Percentiles rank a stretch among this genome's conserved stretches.
Evolutionary conservation across 257 asterid genomes (phyloP).

Genomic region (Lavandula angustifolia): DNA sequence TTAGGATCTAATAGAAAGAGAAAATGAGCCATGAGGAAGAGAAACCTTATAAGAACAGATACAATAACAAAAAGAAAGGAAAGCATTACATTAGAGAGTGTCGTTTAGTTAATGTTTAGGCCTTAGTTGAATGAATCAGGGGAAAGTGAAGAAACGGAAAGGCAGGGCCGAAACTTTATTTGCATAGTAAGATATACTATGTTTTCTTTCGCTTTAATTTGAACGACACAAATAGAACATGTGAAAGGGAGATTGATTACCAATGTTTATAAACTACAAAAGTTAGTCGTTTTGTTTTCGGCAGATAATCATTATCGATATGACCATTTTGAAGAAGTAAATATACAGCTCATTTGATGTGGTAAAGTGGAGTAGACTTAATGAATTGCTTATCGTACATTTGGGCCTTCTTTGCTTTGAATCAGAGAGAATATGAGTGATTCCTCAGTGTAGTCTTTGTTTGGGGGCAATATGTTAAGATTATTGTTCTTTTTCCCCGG

Average conservation of each 20-base stretch:
- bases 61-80: slow-evolving; percentile 21
- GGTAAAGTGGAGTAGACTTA: not conserved
- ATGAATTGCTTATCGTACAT: not conserved
- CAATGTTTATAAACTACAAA: slow-evolving; percentile 1
- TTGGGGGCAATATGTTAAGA: slow-evolving; percentile 4
- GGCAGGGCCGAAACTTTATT: not conserved
- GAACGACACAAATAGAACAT: slow-evolving; percentile 4
- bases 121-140: not conserved
- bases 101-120: slow-evolving; percentile 5
- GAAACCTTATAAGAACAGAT: slow-evolving; percentile 19
- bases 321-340: not conserved
- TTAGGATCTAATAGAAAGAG: slow-evolving; percentile 70
- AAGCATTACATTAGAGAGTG: not conserved
- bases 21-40: slow-evolving; percentile 27
- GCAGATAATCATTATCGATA: slow-evolving; percentile 10
- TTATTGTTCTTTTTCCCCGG: not conserved
- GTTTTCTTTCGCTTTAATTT: not conserved
- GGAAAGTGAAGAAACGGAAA: slow-evolving; percentile 1
- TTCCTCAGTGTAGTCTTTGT: slow-evolving; percentile 71
- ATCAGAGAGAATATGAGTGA: slow-evolving; percentile 44
- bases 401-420: not conserved
- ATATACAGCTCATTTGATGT: not conserved
- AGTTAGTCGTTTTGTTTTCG: not conserved
- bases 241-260: slow-evolving; percentile 2
- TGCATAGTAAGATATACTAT: not conserved